These are phyloP conservation scores for Penicillium taxi DNA, from an alignment of 495 filamentous ascomycete species.

Conservation along the genomic window DNA sequence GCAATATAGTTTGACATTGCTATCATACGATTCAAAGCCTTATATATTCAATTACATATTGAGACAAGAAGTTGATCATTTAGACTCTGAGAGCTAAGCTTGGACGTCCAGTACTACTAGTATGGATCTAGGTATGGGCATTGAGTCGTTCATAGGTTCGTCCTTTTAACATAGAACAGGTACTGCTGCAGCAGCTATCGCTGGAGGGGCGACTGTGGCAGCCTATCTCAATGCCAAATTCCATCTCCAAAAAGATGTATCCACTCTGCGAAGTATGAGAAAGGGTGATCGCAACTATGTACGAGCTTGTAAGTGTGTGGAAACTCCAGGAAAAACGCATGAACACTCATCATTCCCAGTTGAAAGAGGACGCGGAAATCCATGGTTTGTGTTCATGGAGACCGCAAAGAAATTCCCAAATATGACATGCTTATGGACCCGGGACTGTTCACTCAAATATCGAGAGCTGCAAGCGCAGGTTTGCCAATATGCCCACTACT, in stretches of 20 bases:
- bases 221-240: slow-evolving; percentile 67
- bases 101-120: too few relatives aligned
- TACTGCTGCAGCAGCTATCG: slow-evolving; percentile 23
- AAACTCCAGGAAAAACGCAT: neutral
- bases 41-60: too few relatives aligned
- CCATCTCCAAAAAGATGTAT: slow-evolving; percentile 54
- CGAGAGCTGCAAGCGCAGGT: slow-evolving; percentile 45
- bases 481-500: slow-evolving; percentile 60
- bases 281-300: slow-evolving; percentile 30
- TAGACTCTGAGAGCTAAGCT: too few relatives aligned
- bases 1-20: too few relatives aligned
- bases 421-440: slow-evolving; percentile 58
- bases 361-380: slow-evolving; percentile 42
- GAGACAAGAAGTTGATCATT: too few relatives aligned
- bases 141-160: too few relatives aligned
- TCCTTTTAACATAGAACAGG: too few relatives aligned
- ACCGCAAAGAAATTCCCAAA: slow-evolving; percentile 40
- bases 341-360: slow-evolving; percentile 25
- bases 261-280: slow-evolving; percentile 21
- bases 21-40: too few relatives aligned
- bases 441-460: slow-evolving; percentile 55
- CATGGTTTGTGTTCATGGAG: slow-evolving; percentile 60
- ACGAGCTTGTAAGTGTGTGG: slow-evolving; percentile 21
- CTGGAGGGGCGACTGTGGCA: slow-evolving; percentile 39
- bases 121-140: too few relatives aligned